phyloP scores from a whole-genome alignment of 768 basidiomycete genomes.

The Boletellus ananas region DNA sequence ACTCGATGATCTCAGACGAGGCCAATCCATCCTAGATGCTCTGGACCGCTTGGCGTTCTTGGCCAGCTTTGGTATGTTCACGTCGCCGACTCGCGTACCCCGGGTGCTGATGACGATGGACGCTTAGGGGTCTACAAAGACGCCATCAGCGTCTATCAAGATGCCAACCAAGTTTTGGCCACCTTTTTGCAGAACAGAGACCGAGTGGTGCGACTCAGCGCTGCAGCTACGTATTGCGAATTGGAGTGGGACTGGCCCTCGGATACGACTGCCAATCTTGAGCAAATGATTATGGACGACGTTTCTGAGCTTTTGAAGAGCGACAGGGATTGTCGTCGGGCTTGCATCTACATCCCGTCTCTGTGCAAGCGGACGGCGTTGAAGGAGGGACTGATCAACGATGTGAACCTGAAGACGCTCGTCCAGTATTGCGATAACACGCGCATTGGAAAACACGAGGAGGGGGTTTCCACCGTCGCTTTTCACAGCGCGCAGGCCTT shows the following conservation, averaged over 20 bases:
- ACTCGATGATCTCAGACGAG: slow-evolving; percentile 16
- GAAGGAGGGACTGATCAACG: slow-evolving; percentile 8
- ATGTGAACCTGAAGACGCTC: slow-evolving; percentile 18
- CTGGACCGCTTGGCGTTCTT: slow-evolving; percentile 30
- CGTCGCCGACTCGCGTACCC: background rate
- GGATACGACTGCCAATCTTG: slow-evolving; percentile 1
- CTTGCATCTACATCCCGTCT: slow-evolving; percentile 27
- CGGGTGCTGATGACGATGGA: background rate
- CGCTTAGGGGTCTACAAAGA: slow-evolving; percentile 16
- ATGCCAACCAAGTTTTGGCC: slow-evolving; percentile 9
- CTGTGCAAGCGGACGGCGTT: slow-evolving; percentile 23
- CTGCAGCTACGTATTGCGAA: slow-evolving; percentile 26
- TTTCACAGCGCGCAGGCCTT: slow-evolving; percentile 27
- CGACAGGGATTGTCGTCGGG: slow-evolving; percentile 12
- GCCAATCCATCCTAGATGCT: slow-evolving; percentile 16
- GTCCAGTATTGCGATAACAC: slow-evolving; percentile 17
- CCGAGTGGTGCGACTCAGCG: slow-evolving; percentile 19
- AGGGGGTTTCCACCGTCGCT: slow-evolving; percentile 16
- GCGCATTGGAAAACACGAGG: slow-evolving; percentile 6
- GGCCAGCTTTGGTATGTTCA: slow-evolving; percentile 25
- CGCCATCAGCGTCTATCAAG: background rate
- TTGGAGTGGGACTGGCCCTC: slow-evolving; percentile 20
- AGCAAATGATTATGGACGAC: slow-evolving; percentile 5
- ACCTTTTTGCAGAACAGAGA: slow-evolving; percentile 15
- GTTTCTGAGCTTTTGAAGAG: slow-evolving; percentile 15